A percentile compares a stretch with the other conserved stretches of the same genome.
phyloP scores from a whole-genome alignment of 805 yeast genomes.

The Candida argentea region DNA sequence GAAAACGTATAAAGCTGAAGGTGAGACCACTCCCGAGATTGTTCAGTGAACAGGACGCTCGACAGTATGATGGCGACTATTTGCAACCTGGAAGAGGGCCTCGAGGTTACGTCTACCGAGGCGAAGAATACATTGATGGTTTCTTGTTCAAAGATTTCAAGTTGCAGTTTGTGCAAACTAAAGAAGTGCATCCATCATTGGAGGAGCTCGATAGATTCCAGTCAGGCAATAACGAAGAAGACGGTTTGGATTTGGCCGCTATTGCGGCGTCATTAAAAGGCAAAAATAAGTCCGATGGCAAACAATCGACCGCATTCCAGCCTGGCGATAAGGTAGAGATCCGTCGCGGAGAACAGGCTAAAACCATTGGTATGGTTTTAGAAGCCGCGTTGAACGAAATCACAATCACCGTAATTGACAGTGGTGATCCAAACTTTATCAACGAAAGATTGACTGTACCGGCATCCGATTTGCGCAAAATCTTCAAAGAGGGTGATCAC shows the following conservation, averaged over 20 bases:
- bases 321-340: constrained; percentile 94
- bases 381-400: constrained; percentile 51
- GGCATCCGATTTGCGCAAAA: constrained; percentile 68
- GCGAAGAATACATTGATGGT: constrained; percentile 87
- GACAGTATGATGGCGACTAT: constrained; percentile 68
- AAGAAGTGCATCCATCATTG: constrained; percentile 73
- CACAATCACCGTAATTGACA: constrained; percentile 38
- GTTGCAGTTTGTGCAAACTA: constrained; percentile 70
- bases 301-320: constrained; percentile 46
- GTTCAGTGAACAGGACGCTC: constrained; percentile 83
- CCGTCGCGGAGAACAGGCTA: constrained; percentile 86
- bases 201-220: constrained; percentile 82
- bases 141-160: constrained; percentile 80
- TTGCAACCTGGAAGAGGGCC: constrained; percentile 57
- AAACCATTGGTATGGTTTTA: constrained; percentile 71
- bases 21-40: constrained; percentile 77
- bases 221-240: constrained; percentile 63
- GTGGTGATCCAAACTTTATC: constrained; percentile 46
- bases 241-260: constrained; percentile 75
- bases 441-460: constrained; percentile 72
- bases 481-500: constrained; percentile 87
- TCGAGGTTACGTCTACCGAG: constrained; percentile 58
- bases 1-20: constrained; percentile 40
- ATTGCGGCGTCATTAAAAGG: constrained; percentile 80
- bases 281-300: constrained; percentile 18